These are phyloP conservation scores for Xylaria intraflava DNA, from an alignment of 495 filamentous ascomycete genomes.

Conservation along the genomic window DNA sequence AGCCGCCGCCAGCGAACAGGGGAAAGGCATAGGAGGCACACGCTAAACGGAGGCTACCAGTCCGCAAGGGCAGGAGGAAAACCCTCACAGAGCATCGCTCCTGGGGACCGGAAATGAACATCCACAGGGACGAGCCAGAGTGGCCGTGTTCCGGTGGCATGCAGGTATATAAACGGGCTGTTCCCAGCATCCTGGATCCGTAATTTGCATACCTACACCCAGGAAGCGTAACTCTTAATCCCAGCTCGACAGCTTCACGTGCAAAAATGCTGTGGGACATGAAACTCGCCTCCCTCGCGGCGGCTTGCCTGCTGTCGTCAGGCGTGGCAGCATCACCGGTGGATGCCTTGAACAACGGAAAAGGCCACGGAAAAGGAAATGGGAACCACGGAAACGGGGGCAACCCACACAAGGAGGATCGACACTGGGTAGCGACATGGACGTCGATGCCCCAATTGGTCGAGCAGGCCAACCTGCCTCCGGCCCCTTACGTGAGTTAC, in stretches of 20 bases:
- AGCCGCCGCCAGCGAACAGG: too few species aligned
- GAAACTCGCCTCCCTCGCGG: slow-evolving; percentile 8
- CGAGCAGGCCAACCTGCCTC: slow-evolving; percentile 56
- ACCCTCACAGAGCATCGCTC: not conserved
- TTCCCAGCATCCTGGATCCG: too few species aligned
- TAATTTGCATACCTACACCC: too few species aligned
- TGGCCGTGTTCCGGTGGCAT: too few species aligned
- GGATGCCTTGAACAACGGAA: too few species aligned
- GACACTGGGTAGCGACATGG: slow-evolving; percentile 62
- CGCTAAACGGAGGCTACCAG: not conserved
- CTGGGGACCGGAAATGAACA: not conserved
- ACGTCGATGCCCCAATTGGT: slow-evolving; percentile 61
- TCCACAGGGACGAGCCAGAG: not conserved
- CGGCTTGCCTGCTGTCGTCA: slow-evolving; percentile 18
- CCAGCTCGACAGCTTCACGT: too few species aligned
- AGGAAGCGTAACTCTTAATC: too few species aligned
- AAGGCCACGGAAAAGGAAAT: too few species aligned
- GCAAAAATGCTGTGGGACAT: not conserved
- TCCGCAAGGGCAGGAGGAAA: not conserved
- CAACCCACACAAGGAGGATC: slow-evolving; percentile 21
- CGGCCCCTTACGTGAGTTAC: slow-evolving; percentile 50
- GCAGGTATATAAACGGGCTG: too few species aligned
- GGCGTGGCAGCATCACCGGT: slow-evolving; percentile 12
- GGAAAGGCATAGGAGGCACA: too few species aligned
- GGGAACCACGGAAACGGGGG: not conserved